Evolutionary conservation across 495 filamentous ascomycete species (phyloP), one percentile per base, ranked within the genome.

Genomic region (Hypoxylon lenormandii): DNA sequence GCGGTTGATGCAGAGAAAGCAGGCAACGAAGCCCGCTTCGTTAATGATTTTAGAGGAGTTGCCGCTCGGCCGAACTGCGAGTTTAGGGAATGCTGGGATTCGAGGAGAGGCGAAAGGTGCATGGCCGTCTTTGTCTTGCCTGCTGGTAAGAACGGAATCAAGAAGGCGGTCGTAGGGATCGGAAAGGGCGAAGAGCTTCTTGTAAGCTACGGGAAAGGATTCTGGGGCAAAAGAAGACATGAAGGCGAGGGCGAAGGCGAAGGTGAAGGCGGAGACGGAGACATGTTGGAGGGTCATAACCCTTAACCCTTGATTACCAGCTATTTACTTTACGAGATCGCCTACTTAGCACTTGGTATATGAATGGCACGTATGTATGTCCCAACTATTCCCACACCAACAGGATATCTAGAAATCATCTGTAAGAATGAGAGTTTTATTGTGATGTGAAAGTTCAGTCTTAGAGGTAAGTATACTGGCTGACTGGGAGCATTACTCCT

Each of bases 31-130:
- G 89, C 86, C 3, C 77, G 90, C 8, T 92, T 90, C 74, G 81
- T 90, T 30, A 93, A 93, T 69, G 90, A 93, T 75, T 93, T 90
- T 66, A 82, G 90, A 15, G 89, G 90, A 0, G 81, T 92, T 4
- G 75, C 73, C 22, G 74, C 72, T 28, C 65, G 80, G 11, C 79
- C 87, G 1, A 90, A 90, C 72, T 85, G 85, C 13, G 88, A 90
- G 74, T 90, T 91, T 63, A 78, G 78, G 21, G 86, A 83, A 45
- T 78, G 79, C 5, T 87, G 83, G 84, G 82, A 85, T 68, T 51
- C 62, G 62, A 59, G 77, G 70, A 76, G 63, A 23, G 71, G 70
- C 49, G 83, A 81, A 81, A 84, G 75, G 74, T 82, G 77, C 23
- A 86, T 91, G 78, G 85, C 79, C 0, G 86, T 91, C 5, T 90